These are phyloP conservation scores for Beauveria varroae DNA, from an alignment of 2,329 filamentous ascomycete genomes.

Conservation along the genomic window DNA sequence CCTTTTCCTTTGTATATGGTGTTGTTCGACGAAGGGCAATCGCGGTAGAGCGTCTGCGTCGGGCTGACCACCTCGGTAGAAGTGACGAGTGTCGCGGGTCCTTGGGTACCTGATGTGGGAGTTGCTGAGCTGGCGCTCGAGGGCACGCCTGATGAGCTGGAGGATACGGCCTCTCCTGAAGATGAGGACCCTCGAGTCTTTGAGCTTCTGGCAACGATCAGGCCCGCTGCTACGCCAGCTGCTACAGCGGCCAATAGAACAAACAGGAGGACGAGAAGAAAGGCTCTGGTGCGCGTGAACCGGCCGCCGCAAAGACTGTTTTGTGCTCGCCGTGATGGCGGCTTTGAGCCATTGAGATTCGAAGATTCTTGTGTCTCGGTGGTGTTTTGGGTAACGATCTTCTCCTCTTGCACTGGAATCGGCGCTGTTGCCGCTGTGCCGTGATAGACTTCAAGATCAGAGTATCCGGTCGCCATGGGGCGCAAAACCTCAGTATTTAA, in stretches of 20 bases:
- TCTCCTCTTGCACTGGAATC: background rate
- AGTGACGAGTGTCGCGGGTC: background rate
- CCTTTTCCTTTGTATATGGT: conserved; percentile 8
- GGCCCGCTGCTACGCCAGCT: background rate
- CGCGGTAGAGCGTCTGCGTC: conserved; percentile 9
- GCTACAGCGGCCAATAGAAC: background rate
- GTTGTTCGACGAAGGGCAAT: conserved; percentile 13
- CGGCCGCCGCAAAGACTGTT: background rate
- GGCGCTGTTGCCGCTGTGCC: background rate
- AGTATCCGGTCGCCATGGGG: conserved; percentile 3
- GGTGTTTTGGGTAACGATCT: background rate
- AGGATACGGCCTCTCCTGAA: background rate
- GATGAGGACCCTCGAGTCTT: background rate
- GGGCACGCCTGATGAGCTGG: background rate
- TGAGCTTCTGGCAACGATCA: background rate
- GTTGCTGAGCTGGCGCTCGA: background rate
- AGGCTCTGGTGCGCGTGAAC: background rate
- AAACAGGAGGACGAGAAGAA: background rate
- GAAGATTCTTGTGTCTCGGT: background rate
- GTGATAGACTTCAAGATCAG: conserved; percentile 8
- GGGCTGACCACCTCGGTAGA: conserved; percentile 1
- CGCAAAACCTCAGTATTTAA: background rate
- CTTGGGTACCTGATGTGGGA: background rate
- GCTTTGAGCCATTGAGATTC: background rate
- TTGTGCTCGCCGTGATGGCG: background rate